Base-by-base conservation (phyloP, 108 stramenopile species). In the Epithemia pelagica region DNA sequence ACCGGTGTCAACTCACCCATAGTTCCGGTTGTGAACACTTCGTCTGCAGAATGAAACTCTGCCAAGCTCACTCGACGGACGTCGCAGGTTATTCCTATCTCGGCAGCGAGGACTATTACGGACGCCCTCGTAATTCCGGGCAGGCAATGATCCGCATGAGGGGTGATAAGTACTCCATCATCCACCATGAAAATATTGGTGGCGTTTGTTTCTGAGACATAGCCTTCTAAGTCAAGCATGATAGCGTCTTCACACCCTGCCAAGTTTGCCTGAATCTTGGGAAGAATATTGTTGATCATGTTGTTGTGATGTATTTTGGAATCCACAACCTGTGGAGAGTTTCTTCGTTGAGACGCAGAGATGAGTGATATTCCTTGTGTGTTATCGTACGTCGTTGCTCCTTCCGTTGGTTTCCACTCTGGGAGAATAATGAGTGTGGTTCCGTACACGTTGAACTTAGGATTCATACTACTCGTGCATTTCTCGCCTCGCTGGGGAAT, bases 1-100 rank as follows among this genome's bases (percentile, higher is more conserved):
- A 96, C 95, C 18, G 95, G 92, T 20, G 95, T 96, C 52, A 96
- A 65, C 62, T 94, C 95, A 30, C 95, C 95, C 95, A 96, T 96
- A 28, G 95, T 96, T 1, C 95, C 91, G 3, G 95, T 91, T 19
- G 92, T 96, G 64, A 96, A 96, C 18, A 96, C 92, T 72, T 96
- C 95, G 52, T 93, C 92, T 0, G 91, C 95, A 10, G 81, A 65
- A 73, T 92, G 79, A 66, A 96, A 94, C 75, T 96, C 95, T 31
- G 89, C 77, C 66, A 96, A 62, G 0, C 85, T 84, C 1, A 95
- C 71, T 8, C 89, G 64, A 22, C 95, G 71, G 15, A 83, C 90
- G 57, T 81, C 73, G 30, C 52, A 71, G n/a, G 81, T 77, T 55
- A 95, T 91, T 20, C 79, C 80, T 25, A 91, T 51, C 58, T 88